Evolutionary conservation across 1,139 yeast species (phyloP), one percentile per base, ranked within the genome.

Genomic region (Taphrina sp.): DNA sequence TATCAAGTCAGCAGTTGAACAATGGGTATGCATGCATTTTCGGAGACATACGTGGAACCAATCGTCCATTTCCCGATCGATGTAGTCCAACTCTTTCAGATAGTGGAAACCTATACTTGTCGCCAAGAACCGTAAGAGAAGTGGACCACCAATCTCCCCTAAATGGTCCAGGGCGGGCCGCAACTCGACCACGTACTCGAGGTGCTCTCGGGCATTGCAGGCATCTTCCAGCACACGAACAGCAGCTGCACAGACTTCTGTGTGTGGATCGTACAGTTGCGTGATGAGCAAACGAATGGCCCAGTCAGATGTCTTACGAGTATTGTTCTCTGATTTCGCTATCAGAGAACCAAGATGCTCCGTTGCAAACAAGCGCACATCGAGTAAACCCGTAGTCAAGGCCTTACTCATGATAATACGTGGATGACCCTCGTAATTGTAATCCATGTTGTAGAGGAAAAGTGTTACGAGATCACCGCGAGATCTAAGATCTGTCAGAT

Each of bases 211-310:
- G 16, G 46, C 52, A 38, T 67, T 66, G 63, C 82, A 72, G 63
- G 73, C 76, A 46, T 72, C 74, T 39, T 78, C 79, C 34, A 83
- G 64, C 1, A 76, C 74, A 33, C 72, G 72, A 7, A 81, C 79
- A 0, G 87, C 83, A n/a, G 75, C 69, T 10, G 76, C 71, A 38
- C 82, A 79, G 3, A 88, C 83, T 10, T 75, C 79, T 5, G 73
- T 69, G 52, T 77, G 79, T 0, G 78, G 73, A 64, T 87, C 95
- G 66, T 85, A 88, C 3, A 90, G 69, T 65, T 85, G 90, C 31
- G 79, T 78, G 4, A 84, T 81, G 52, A 90, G 69, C 35, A 82
- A 65, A 26, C 76, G 78, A 31, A 74, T 65, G 0, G 72, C 75
- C 77, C 77, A 73, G 29, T 67, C 64, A 38, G 66, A 68, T 10